Percentiles rank a stretch among this genome's conserved stretches.
These are phyloP conservation scores for Kodamaea arcana DNA, from an alignment of 1,139 yeast genomes.

Conservation along the genomic window DNA sequence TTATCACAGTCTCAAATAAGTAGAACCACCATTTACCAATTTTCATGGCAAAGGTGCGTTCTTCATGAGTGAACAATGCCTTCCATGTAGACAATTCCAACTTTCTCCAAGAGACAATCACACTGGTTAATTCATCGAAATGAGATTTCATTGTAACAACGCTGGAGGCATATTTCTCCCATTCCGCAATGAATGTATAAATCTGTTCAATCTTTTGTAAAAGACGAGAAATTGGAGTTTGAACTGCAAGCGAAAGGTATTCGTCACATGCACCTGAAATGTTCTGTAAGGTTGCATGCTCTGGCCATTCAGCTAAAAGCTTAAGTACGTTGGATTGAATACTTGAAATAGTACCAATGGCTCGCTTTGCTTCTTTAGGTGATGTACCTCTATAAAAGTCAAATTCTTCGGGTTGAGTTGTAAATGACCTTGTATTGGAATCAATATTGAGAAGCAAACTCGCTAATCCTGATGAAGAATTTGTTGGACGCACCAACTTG, in stretches of 20 bases:
- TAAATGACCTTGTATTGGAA: slow-evolving; percentile 20
- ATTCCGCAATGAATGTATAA: slow-evolving; percentile 75
- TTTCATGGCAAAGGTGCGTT: slow-evolving; percentile 40
- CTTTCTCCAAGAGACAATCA: slow-evolving; percentile 88
- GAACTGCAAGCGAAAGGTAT: slow-evolving; percentile 56
- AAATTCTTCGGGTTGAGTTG: slow-evolving; percentile 22
- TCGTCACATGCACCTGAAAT: slow-evolving; percentile 66
- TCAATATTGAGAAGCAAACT: slow-evolving; percentile 40
- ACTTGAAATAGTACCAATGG: slow-evolving; percentile 49
- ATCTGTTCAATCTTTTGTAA: slow-evolving; percentile 85
- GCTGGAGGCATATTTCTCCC: slow-evolving; percentile 89
- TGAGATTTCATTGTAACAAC: slow-evolving; percentile 61
- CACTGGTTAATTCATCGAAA: slow-evolving; percentile 54
- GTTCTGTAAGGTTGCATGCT: slow-evolving; percentile 82
- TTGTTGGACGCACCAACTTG: slow-evolving; percentile 19
- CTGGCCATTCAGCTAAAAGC: slow-evolving; percentile 82
- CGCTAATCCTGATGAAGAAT: slow-evolving; percentile 36
- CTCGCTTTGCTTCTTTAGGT: slow-evolving; percentile 55
- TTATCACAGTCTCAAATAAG: slow-evolving; percentile 69
- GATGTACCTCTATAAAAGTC: slow-evolving; percentile 72
- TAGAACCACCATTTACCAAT: slow-evolving; percentile 91
- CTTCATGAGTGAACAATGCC: slow-evolving; percentile 67
- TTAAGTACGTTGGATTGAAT: slow-evolving; percentile 45
- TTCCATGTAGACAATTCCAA: slow-evolving; percentile 87
- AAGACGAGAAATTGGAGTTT: slow-evolving; percentile 71